Evolutionary conservation across 805 yeast species (phyloP).

Genomic region (Starmerella potacharoeniae): DNA sequence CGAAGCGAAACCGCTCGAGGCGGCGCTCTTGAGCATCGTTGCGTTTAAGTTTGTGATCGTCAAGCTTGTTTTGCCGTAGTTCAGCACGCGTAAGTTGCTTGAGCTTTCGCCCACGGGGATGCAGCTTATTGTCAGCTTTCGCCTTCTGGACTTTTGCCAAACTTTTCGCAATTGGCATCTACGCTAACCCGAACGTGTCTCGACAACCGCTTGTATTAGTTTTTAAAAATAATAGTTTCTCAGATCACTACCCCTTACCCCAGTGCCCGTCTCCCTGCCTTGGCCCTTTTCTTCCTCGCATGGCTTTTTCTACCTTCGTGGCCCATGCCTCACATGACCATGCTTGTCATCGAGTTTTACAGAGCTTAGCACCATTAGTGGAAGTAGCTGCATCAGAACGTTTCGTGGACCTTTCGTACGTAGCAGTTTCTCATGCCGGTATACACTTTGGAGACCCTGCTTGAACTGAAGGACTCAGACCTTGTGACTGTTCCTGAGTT

Average conservation of each 20-base stretch:
- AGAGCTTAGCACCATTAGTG: neutral
- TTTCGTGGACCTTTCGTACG: neutral
- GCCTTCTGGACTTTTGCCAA: constrained; percentile 50
- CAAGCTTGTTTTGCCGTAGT: constrained; percentile 63
- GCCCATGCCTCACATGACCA: neutral
- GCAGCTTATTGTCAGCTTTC: constrained; percentile 46
- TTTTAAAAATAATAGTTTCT: neutral
- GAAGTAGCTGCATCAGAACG: neutral
- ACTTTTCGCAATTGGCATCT: constrained; percentile 60
- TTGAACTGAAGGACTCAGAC: constrained; percentile 22
- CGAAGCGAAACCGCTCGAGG: constrained; percentile 17
- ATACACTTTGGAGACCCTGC: constrained; percentile 25
- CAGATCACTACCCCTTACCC: neutral
- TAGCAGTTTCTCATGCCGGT: constrained; percentile 22
- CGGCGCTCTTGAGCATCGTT: constrained; percentile 38
- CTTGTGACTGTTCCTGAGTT: constrained; percentile 26
- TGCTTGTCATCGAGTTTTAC: neutral
- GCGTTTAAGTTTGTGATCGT: constrained; percentile 41
- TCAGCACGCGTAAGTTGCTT: constrained; percentile 79
- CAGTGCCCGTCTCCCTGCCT: neutral
- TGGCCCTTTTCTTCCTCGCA: too few relatives aligned
- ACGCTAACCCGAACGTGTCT: too few relatives aligned
- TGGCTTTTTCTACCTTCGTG: neutral
- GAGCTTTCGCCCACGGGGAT: constrained; percentile 83
- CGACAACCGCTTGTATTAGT: neutral